A percentile compares a stretch with the other conserved stretches of the same genome.
These are phyloP conservation scores for Aureobasidium vineae DNA, from an alignment of 2,329 filamentous ascomycete genomes.

Conservation along the genomic window DNA sequence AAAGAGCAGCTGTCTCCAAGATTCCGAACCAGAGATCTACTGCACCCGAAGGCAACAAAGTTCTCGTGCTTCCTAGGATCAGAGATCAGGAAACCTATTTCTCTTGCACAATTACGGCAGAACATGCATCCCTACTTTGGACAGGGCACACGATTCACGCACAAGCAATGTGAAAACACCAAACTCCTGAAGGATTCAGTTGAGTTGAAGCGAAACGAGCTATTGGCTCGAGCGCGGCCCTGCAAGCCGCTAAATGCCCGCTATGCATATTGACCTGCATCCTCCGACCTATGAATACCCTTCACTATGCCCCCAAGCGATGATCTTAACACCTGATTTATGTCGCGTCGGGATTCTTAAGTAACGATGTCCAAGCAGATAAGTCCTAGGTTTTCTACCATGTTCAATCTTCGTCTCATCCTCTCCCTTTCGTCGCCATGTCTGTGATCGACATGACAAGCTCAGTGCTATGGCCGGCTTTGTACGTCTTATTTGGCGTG, in stretches of 20 bases:
- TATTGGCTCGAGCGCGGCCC: constrained; percentile 2
- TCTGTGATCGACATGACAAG: background rate
- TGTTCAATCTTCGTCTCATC: too few species aligned
- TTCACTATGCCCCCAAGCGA: background rate
- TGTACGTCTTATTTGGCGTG: background rate
- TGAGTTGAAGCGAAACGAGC: background rate
- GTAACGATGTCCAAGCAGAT: background rate
- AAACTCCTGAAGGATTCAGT: background rate
- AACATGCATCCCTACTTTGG: background rate
- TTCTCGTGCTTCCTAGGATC: too few species aligned
- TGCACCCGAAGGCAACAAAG: too few species aligned
- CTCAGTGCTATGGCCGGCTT: background rate
- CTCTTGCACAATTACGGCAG: background rate
- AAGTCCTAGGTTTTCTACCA: too few species aligned
- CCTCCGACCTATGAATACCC: background rate
- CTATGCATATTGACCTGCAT: background rate
- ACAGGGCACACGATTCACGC: background rate
- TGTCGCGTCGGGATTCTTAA: background rate
- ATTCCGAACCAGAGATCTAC: too few species aligned
- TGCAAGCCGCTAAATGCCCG: background rate
- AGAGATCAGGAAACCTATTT: background rate
- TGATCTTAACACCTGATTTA: background rate
- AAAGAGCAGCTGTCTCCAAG: too few species aligned
- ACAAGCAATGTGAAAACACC: background rate
- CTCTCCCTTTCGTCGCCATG: background rate